Evolutionary conservation across 768 basidiomycete species (phyloP).

Genomic region (Leucosporidium yakuticum): DNA sequence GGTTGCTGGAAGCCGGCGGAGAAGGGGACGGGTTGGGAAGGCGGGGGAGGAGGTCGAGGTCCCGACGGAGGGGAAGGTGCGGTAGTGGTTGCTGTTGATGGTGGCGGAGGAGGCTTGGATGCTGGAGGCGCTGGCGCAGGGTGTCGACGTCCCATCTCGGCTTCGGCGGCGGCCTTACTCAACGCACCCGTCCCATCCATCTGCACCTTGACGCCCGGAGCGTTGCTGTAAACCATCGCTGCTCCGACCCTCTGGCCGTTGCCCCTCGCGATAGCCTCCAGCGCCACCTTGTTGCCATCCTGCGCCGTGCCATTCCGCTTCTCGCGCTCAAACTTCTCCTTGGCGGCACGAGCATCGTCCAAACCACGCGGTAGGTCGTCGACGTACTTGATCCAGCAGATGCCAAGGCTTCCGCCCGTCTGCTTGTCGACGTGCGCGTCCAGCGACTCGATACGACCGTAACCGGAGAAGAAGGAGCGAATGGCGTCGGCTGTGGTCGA

Average conservation of each 20-base stretch:
- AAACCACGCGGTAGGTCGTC: conserved; percentile 20
- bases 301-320: conserved; percentile 13
- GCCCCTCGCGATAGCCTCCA: conserved; percentile 58
- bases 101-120: conserved; percentile 11
- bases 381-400: conserved; percentile 64
- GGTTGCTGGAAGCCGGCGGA: neutral
- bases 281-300: conserved; percentile 61
- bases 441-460: conserved; percentile 61
- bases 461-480: conserved; percentile 57
- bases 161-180: conserved; percentile 60
- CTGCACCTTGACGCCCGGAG: conserved; percentile 60
- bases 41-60: conserved; percentile 48
- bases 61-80: conserved; percentile 44
- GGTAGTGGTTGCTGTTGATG: conserved; percentile 35
- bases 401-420: conserved; percentile 75
- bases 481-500: conserved; percentile 64
- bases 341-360: conserved; percentile 6
- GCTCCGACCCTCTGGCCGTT: conserved; percentile 59
- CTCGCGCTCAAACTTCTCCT: conserved; percentile 26
- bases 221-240: conserved; percentile 39
- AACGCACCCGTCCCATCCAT: conserved; percentile 69
- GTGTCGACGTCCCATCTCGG: conserved; percentile 44
- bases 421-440: conserved; percentile 71
- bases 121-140: conserved; percentile 26
- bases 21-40: conserved; percentile 38